Base-by-base conservation (phyloP, 116 monocot genomes). In the Zostera marina region DNA sequence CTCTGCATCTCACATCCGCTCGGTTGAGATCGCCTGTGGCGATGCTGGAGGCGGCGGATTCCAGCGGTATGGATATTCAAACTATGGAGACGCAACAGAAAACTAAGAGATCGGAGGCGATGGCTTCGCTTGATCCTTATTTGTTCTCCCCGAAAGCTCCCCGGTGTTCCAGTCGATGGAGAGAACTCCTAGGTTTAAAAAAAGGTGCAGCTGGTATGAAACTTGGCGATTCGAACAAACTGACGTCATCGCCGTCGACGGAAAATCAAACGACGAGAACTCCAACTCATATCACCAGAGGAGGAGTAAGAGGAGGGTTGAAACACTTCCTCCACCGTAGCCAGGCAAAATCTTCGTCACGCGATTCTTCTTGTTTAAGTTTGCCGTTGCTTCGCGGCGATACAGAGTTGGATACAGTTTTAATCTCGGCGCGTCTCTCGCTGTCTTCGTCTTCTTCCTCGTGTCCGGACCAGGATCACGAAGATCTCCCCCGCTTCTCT, bases 141-240 rank as follows among this genome's bases (percentile, higher is more conserved):
- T 52, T 79, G 61, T 56, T 65, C 52, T 86, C 92, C 3, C 86
- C 92, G 5, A 80, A 80, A 52, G 80, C 83, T 5, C 80, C 82
- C 20, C 72, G 70, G 56, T 88, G 88, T 48, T 70, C 88, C 26
- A 77, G 68, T 56, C 61, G 82, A 13, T 87, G 81, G 81, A 58
- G 72, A 43, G 87, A 81, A 67, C 66, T 87, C 47, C 67, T 81
- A 22, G 73, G 76, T 9, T 55, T 87, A 21, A 78, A 68, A 64
- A 72, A 62, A 16, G 21, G 47, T 2, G 44, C 32, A 15, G 45
- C 46, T 3, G 21, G 9, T n/a, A 13, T 17, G 49, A 51, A 4
- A 15, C 41, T 16, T 4, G 19, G n/a, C 8, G 16, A 5, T 38
- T 10, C 58, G 19, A 58, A 39, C 41, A 63, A 63, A 16, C 4